Percentiles rank a stretch among this genome's conserved stretches.
Evolutionary conservation across 169 alveolate genomes (phyloP).

Genomic region (Eimeria zaria): DNA sequence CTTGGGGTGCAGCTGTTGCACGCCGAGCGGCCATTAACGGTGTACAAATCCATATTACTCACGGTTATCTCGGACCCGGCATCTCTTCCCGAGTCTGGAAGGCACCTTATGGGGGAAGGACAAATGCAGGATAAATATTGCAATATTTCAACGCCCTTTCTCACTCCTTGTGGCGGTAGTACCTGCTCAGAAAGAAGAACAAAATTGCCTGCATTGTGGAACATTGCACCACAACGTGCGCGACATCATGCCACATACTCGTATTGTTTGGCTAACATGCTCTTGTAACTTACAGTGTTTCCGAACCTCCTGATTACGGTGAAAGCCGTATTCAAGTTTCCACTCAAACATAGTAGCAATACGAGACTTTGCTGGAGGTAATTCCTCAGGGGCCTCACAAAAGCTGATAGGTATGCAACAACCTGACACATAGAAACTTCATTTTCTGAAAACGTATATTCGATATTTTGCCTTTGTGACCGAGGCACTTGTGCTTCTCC

Average conservation of each 20-base stretch:
- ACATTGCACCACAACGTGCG: too few species aligned
- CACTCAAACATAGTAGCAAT: slow-evolving; percentile 25
- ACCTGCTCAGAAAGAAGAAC: slow-evolving; percentile 9
- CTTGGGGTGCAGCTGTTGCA: background rate
- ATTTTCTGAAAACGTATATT: background rate
- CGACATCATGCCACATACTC: background rate
- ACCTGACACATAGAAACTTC: slow-evolving; percentile 63
- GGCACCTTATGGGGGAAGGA: background rate
- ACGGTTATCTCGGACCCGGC: too few species aligned
- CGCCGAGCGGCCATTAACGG: background rate
- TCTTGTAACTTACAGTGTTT: slow-evolving; percentile 5
- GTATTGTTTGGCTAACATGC: background rate
- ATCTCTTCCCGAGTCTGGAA: background rate
- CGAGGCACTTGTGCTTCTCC: background rate
- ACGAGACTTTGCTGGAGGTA: slow-evolving; percentile 8
- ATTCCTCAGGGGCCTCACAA: background rate
- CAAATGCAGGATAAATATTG: background rate
- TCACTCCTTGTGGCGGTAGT: slow-evolving; percentile 39
- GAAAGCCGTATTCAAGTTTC: slow-evolving; percentile 51
- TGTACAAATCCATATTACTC: background rate
- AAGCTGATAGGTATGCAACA: slow-evolving; percentile 15
- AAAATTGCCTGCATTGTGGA: background rate
- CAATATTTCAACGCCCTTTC: background rate
- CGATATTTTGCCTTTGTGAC: background rate
- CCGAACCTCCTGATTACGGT: slow-evolving; percentile 3